phyloP scores from a whole-genome alignment of 1,284 basidiomycete genomes.

The Coniferiporia sulphurascens region DNA sequence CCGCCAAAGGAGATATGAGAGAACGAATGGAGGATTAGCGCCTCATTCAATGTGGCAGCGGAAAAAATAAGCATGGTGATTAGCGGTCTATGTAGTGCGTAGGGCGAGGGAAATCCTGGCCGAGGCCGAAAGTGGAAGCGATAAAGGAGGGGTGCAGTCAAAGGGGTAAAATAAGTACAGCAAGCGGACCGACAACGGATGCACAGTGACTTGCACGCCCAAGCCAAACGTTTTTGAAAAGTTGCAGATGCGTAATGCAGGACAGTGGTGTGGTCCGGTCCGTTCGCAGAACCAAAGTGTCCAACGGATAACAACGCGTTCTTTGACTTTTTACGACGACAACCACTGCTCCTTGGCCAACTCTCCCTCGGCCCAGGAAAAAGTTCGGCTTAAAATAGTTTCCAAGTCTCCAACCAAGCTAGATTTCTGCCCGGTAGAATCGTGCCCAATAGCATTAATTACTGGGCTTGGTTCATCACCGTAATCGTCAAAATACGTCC shows the following conservation, averaged over 20 bases:
- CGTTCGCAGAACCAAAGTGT: neutral
- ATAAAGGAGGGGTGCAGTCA: neutral
- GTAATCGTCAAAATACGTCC: neutral
- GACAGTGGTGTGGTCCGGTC: too few relatives aligned
- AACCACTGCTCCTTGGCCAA: neutral
- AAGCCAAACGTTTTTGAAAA: too few relatives aligned
- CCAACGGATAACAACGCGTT: neutral
- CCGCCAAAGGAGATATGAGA: conserved; percentile 1
- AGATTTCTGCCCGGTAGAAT: neutral
- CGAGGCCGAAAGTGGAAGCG: neutral
- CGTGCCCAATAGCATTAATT: neutral
- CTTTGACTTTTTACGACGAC: neutral
- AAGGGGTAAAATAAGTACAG: neutral
- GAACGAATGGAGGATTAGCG: conserved; percentile 10
- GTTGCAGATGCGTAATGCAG: too few relatives aligned
- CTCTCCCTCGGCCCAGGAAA: neutral
- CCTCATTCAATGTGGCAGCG: conserved; percentile 1
- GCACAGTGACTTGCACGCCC: too few relatives aligned
- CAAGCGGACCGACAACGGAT: neutral
- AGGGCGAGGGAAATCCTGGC: conserved; percentile 8
- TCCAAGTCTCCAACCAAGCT: neutral
- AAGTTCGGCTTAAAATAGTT: neutral
- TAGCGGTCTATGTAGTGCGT: conserved; percentile 11
- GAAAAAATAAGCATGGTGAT: conserved; percentile 8
- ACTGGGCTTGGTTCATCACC: neutral